phyloP scores from a whole-genome alignment of 1,139 yeast genomes.

The Candida freyschussii region DNA sequence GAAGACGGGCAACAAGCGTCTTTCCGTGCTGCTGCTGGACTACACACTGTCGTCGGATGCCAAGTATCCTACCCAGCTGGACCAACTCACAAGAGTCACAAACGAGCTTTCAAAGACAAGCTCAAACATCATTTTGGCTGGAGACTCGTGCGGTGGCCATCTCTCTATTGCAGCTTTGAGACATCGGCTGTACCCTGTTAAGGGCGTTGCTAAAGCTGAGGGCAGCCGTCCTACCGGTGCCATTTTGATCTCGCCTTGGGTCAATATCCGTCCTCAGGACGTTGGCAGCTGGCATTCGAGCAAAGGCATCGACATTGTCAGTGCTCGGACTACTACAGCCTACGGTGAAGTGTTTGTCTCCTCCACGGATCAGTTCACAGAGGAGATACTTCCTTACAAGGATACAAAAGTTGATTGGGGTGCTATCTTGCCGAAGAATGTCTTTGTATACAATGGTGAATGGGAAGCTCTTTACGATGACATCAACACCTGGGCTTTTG shows the following conservation, averaged over 20 bases:
- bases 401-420: constrained; percentile 9
- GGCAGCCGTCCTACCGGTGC: constrained; percentile 33
- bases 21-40: constrained; percentile 35
- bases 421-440: constrained; percentile 5
- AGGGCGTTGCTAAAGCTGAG: constrained; percentile 5
- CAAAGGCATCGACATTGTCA: too few relatives aligned
- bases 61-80: constrained; percentile 38
- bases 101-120: constrained; percentile 31
- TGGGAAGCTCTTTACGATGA: constrained; percentile 7
- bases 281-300: too few relatives aligned
- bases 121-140: constrained; percentile 34
- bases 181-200: constrained; percentile 31
- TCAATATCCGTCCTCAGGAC: constrained; percentile 27
- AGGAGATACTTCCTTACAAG: too few relatives aligned
- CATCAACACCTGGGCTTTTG: constrained; percentile 3
- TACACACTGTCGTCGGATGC: constrained; percentile 32
- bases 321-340: too few relatives aligned
- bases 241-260: constrained; percentile 43
- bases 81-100: constrained; percentile 33
- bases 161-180: constrained; percentile 36
- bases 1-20: constrained; percentile 28
- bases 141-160: constrained; percentile 48
- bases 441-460: constrained; percentile 7
- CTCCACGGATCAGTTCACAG: too few relatives aligned
- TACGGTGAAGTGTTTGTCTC: too few relatives aligned